Evolutionary conservation across 805 yeast species (phyloP), one percentile per base, ranked within the genome.

Genomic region (Clavispora asparagi): DNA sequence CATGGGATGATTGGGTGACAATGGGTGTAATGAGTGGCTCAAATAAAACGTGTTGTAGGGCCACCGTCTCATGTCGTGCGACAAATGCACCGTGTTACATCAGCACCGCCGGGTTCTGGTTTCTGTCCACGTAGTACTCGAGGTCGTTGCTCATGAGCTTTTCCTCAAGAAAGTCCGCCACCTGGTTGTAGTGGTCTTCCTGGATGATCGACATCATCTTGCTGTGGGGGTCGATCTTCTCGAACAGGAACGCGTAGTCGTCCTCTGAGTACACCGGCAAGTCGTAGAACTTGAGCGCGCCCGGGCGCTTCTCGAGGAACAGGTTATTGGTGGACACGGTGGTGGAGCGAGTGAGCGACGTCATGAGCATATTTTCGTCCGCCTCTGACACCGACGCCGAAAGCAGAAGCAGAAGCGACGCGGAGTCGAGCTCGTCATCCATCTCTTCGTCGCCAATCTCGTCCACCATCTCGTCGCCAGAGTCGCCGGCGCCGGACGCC

Each of bases 131-230:
- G 49, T 70, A 70, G 54, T 70, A 70, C 42, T 55, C 59, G 29
- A 68, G 54, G 50, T 69, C 73, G 53, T 70, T 68, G 52, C 60
- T 63, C 47, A 68, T 58, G 43, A 70, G 56, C 50, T 66, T 68
- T 47, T 70, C 75, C 49, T 67, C 73, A 43, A 70, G 57, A 43
- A 69, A 65, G 52, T 70, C 75, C 23, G 66, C 70, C 38, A 70
- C 65, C 59, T 62, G 62, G 52, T 68, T 68, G 54, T 70, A 70
- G 47, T 68, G 65, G 49, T 70, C 75, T 47, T 65, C 67, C 42
- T 61, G 59, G 35, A 58, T 59, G 29, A 59, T 53, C 8, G 59
- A 50, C 56, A 54, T 52, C 46, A 46, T 46, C 39, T 55, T 53
- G 32, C 58, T 60, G 40, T 45, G 49, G 16, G 56, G 43, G 25